Percentiles rank a stretch among this genome's conserved stretches.
Evolutionary conservation across 2,329 filamentous ascomycete genomes (phyloP).

Genomic region (Fusarium clavum): DNA sequence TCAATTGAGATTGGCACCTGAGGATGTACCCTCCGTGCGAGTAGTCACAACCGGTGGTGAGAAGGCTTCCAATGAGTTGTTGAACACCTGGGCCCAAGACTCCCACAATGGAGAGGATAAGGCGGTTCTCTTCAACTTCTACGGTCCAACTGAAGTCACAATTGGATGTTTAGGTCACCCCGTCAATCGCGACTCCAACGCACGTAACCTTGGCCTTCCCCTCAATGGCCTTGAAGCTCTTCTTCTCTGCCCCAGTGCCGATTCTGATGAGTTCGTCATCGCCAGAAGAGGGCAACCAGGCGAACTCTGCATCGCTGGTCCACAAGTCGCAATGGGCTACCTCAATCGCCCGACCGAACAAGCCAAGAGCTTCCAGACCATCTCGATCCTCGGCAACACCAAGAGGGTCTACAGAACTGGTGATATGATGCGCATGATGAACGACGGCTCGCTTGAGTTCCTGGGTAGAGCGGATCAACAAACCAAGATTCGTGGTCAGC

Average conservation of each 20-base stretch:
- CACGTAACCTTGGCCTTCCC: slow-evolving; percentile 23
- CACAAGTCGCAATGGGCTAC: slow-evolving; percentile 25
- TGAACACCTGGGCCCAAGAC: neutral
- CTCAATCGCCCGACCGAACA: slow-evolving; percentile 16
- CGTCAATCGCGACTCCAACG: slow-evolving; percentile 17
- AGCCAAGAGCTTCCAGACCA: slow-evolving; percentile 14
- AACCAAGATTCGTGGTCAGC: slow-evolving; percentile 28
- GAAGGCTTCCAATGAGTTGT: slow-evolving; percentile 23
- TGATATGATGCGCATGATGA: slow-evolving; percentile 36
- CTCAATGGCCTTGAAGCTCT: slow-evolving; percentile 12
- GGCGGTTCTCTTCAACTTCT: slow-evolving; percentile 25
- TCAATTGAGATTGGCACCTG: slow-evolving; percentile 3
- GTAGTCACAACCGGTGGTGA: slow-evolving; percentile 27
- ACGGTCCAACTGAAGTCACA: slow-evolving; percentile 25
- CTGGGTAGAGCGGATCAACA: slow-evolving; percentile 21
- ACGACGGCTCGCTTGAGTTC: slow-evolving; percentile 21
- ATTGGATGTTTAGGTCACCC: slow-evolving; percentile 22
- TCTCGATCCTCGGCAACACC: neutral
- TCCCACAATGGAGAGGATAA: accelerated
- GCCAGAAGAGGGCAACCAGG: slow-evolving; percentile 12
- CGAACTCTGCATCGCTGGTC: slow-evolving; percentile 24
- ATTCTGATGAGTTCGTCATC: accelerated
- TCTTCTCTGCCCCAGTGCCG: neutral
- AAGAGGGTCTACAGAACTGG: slow-evolving; percentile 25
- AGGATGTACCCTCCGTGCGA: slow-evolving; percentile 15